A percentile compares a stretch with the other conserved stretches of the same genome.
Evolutionary conservation across 495 filamentous ascomycete genomes (phyloP).

Genomic region (Margaritispora aquatica): DNA sequence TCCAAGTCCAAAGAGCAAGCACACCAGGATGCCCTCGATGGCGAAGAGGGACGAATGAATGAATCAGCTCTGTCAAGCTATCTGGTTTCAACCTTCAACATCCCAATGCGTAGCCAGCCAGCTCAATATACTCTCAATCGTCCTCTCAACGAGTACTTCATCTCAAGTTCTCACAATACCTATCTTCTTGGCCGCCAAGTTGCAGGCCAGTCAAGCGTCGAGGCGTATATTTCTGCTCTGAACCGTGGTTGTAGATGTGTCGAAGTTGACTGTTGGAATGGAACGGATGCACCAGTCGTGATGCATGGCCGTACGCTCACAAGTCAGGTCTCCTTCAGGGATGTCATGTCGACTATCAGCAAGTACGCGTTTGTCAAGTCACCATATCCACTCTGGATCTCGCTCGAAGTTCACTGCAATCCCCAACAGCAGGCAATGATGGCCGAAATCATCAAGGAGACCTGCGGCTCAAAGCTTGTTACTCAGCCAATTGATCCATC

Average conservation of each 20-base stretch:
- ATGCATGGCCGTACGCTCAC: constrained; percentile 88
- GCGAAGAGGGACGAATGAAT: constrained; percentile 54
- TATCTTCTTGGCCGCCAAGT: constrained; percentile 91
- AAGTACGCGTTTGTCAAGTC: constrained; percentile 85
- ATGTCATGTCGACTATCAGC: constrained; percentile 87
- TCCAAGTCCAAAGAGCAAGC: constrained; percentile 47
- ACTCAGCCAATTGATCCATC: constrained; percentile 64
- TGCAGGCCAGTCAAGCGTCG: constrained; percentile 79
- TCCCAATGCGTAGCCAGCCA: constrained; percentile 49
- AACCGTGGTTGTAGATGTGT: constrained; percentile 87
- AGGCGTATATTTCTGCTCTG: constrained; percentile 89
- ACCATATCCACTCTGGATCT: constrained; percentile 82
- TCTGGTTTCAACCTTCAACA: constrained; percentile 68
- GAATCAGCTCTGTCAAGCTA: constrained; percentile 69
- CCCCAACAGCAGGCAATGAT: constrained; percentile 76
- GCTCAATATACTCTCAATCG: constrained; percentile 59
- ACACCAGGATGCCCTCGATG: constrained; percentile 29
- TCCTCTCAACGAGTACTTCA: constrained; percentile 95
- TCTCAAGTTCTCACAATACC: constrained; percentile 97
- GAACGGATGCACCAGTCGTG: constrained; percentile 78
- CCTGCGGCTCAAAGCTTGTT: constrained; percentile 72
- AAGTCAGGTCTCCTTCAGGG: constrained; percentile 74
- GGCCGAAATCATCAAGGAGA: constrained; percentile 83
- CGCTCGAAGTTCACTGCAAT: constrained; percentile 91
- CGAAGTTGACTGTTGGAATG: constrained; percentile 98